Base-by-base conservation (phyloP, 768 basidiomycete species). In the Dioszegia crocea region DNA sequence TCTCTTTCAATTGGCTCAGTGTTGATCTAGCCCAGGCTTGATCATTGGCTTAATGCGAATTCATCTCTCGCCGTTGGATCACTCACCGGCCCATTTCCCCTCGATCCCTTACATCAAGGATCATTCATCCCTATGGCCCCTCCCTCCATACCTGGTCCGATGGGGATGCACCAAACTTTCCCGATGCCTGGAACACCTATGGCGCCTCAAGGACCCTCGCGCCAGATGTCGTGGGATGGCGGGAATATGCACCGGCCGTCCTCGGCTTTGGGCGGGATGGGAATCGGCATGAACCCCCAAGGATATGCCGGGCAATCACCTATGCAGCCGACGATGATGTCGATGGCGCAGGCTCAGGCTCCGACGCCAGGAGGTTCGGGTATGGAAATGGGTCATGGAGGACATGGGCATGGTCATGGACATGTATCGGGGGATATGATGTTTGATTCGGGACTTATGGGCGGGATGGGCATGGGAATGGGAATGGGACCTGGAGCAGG, bases 21-120 rank as follows among this genome's bases (percentile, higher is more conserved):
- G 38, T 50, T 57, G 24, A 50, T 52, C n/a, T n/a, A 36, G n/a
- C 23, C 19, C 40, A 73, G 71, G 30, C 64, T 76, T 5, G 74
- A 76, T 53, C 70, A 75, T 52, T 76, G 75, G 75, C 60, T 76
- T 11, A 68, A 70, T 31, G 66, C 68, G 49, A 75, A 76, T 41
- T 63, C 66, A 1, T 70, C 71, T 1, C 47, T 76, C 19, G 68
- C 71, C 4, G 69, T 76, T 12, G 74, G 74, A 8, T 56, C 63
- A n/a, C 41, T 67, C 30, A 64, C 59, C 49, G 60, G 62, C 24
- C 63, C 38, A 21, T 56, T 48, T 36, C 66, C 63, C 19, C 33
- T 51, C 31, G 58, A 59, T 38, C 48, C 50, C 11, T 21, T 29
- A 10, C 12, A 31, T 12, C 36, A 39, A 21, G 40, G 24, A 26